Evolutionary conservation across 163 green algal species (phyloP), one percentile per base, ranked within the genome.

Genomic region (Prototheca cutis): DNA sequence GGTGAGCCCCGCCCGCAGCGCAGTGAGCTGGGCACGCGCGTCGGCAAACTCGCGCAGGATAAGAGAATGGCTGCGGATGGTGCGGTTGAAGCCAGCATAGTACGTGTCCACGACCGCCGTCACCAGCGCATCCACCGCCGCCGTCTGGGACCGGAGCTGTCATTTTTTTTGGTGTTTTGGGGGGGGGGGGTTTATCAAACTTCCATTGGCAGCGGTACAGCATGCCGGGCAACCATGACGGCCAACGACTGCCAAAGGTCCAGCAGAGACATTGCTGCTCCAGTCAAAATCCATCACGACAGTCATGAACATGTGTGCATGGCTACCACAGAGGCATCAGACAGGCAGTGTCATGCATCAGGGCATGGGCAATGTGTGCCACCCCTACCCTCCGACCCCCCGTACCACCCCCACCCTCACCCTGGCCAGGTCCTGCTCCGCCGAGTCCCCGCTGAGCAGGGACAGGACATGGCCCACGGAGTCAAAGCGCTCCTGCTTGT

Each of bases 61-160:
- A 36, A 84, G 73, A 2, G 73, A 87, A 69, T 96, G 95, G 79
- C 95, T 94, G 61, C 94, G 89, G 55, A 95, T 90, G 21, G 86
- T 77, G 48, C 78, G 84, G 59, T 88, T 89, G 77, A 96, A 96
- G 48, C 87, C 89, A 13, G 65, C 59, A 65, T 94, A 85, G 66
- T 94, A 90, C 32, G 62, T 69, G 31, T 84, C 72, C 23, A 95
- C 87, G 53, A 95, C 79, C 2, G 67, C 55, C 47, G 95, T 87
- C 28, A 96, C 81, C 36, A 94, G 68, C 24, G 65, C 66, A 18
- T 89, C 82, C 18, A 95, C 69, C 1, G 67, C 53, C 24, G 73
- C 62, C 7, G 76, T 67, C 31, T 87, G 72, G 39, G 74, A 62
- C 2, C 77, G 75, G 23, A 94, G 71, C 79, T 92, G 80, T n/a